Evolutionary conservation across 1,284 basidiomycete species (phyloP).

Genomic region (Cronartium quercuum): DNA sequence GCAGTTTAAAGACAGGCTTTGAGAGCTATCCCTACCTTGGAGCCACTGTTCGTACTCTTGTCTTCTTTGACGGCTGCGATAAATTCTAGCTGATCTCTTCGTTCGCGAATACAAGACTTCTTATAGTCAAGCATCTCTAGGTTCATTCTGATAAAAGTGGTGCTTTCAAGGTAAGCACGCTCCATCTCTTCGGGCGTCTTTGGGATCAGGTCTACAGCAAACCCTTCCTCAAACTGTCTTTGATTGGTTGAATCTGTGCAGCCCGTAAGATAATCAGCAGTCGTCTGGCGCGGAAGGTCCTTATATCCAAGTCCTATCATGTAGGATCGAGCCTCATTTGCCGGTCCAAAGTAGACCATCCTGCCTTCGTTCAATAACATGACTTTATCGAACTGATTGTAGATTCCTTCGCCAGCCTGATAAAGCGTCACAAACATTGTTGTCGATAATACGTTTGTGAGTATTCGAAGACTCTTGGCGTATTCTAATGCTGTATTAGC

Average conservation of each 20-base stretch:
- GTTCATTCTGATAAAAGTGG: slow-evolving; percentile 55
- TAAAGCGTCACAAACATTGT: slow-evolving; percentile 43
- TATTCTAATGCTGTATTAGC: slow-evolving; percentile 59
- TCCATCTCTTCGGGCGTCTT: slow-evolving; percentile 67
- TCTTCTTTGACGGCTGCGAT: slow-evolving; percentile 22
- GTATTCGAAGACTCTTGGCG: slow-evolving; percentile 56
- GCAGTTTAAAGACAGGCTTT: slow-evolving; percentile 42
- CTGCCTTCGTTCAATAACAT: slow-evolving; percentile 65
- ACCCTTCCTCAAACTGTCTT: slow-evolving; percentile 70
- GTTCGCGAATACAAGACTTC: slow-evolving; percentile 59
- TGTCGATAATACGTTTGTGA: slow-evolving; percentile 57
- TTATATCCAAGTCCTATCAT: slow-evolving; percentile 57
- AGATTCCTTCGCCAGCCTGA: not conserved
- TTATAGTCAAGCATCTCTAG: slow-evolving; percentile 62
- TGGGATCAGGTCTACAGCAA: slow-evolving; percentile 62
- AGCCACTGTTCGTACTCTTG: not conserved
- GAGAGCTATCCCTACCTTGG: slow-evolving; percentile 8
- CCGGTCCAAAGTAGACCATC: slow-evolving; percentile 73
- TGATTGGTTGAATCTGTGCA: slow-evolving; percentile 70
- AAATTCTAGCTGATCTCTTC: slow-evolving; percentile 44
- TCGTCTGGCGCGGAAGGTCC: slow-evolving; percentile 63
- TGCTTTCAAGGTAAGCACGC: slow-evolving; percentile 60
- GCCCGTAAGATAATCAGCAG: slow-evolving; percentile 65
- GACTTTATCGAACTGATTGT: slow-evolving; percentile 66
- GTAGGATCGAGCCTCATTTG: slow-evolving; percentile 65